These are phyloP conservation scores for Talaromyces marneffei DNA, from an alignment of 2,329 filamentous ascomycete genomes.

Conservation along the genomic window DNA sequence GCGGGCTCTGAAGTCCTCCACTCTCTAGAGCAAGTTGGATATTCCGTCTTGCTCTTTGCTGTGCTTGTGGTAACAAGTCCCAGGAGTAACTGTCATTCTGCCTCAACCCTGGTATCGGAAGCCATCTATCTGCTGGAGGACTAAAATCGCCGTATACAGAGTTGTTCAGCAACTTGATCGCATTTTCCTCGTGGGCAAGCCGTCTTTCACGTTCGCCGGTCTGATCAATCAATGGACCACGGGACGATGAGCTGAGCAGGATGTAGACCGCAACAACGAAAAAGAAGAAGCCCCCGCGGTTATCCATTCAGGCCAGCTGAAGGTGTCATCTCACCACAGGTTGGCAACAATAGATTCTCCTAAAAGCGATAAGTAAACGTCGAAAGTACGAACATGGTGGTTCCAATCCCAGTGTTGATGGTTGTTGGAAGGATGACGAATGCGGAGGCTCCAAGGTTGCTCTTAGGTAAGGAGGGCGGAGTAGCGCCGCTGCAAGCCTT, in stretches of 20 bases:
- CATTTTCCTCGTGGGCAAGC: slow-evolving; percentile 47
- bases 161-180: slow-evolving; percentile 46
- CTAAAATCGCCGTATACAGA: slow-evolving; percentile 51
- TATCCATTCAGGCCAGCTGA: slow-evolving; percentile 38
- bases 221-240: slow-evolving; percentile 35
- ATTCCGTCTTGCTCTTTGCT: slow-evolving; percentile 58
- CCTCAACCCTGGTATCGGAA: slow-evolving; percentile 74
- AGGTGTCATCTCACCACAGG: slow-evolving; percentile 5
- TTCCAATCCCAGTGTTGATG: not conserved
- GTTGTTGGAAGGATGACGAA: not conserved
- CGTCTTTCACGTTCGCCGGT: slow-evolving; percentile 44
- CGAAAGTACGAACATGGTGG: not conserved
- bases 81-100: slow-evolving; percentile 70
- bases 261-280: slow-evolving; percentile 50
- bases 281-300: slow-evolving; percentile 45
- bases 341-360: not conserved
- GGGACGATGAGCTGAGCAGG: slow-evolving; percentile 46
- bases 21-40: slow-evolving; percentile 31
- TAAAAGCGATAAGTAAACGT: not conserved
- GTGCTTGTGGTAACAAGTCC: slow-evolving; percentile 64
- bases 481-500: not conserved
- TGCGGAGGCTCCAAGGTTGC: not conserved
- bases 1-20: slow-evolving; percentile 28
- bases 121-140: slow-evolving; percentile 41
- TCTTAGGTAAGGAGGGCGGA: not conserved